Conservation (phyloP, 768 basidiomycete genomes). For the Collybia nuda region DNA sequence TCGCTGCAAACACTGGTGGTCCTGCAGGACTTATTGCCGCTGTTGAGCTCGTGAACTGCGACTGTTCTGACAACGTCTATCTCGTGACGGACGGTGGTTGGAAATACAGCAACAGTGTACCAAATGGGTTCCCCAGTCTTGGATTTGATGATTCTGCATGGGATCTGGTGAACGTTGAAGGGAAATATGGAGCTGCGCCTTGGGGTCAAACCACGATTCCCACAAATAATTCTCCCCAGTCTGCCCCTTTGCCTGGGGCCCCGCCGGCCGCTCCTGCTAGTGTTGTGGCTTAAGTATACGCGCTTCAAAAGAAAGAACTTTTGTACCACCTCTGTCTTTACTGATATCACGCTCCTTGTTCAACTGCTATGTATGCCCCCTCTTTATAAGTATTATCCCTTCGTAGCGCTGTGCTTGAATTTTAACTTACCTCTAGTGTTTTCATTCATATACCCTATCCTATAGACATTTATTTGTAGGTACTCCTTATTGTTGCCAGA, state of each 20-base stretch:
- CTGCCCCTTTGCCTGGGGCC: conserved; percentile 6
- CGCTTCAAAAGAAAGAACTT: too few relatives aligned
- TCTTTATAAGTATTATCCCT: too few relatives aligned
- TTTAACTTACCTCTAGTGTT: too few relatives aligned
- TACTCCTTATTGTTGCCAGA: too few relatives aligned
- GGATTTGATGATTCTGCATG: conserved; percentile 19
- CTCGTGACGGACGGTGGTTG: conserved; percentile 21
- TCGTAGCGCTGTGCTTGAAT: too few relatives aligned
- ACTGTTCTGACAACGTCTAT: conserved; percentile 12
- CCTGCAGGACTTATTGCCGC: conserved; percentile 20
- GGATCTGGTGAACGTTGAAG: conserved; percentile 19
- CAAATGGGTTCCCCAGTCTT: conserved; percentile 13
- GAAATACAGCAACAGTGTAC: conserved; percentile 18
- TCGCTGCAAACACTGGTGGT: conserved; percentile 10
- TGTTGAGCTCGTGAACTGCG: conserved; percentile 15
- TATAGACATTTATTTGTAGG: too few relatives aligned
- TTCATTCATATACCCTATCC: too few relatives aligned
- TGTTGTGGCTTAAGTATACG: conserved; percentile 7
- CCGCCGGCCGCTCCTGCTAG: conserved; percentile 11
- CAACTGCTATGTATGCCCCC: too few relatives aligned
- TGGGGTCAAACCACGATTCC: conserved; percentile 19
- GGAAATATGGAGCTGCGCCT: conserved; percentile 17
- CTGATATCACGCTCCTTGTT: too few relatives aligned
- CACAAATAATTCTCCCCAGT: conserved; percentile 11
- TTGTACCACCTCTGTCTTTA: too few relatives aligned